A percentile compares a stretch with the other conserved stretches of the same genome.
phyloP scores from a whole-genome alignment of 2,329 filamentous ascomycete species.

The Venturia asperata region DNA sequence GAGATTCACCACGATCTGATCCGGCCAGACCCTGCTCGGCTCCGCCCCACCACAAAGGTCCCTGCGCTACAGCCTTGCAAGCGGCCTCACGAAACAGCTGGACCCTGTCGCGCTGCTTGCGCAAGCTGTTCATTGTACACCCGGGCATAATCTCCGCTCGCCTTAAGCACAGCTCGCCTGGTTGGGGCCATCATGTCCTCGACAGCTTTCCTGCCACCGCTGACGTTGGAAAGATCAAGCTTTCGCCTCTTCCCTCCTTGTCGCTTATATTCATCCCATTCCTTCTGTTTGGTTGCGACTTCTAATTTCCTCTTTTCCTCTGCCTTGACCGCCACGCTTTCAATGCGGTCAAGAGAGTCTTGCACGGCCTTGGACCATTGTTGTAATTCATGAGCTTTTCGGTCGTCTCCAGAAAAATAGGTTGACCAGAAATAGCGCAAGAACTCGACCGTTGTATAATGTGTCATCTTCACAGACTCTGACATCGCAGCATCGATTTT shows the following conservation, averaged over 20 bases:
- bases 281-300: slow-evolving; percentile 59
- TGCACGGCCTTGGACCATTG: slow-evolving; percentile 76
- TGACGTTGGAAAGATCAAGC: slow-evolving; percentile 60
- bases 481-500: slow-evolving; percentile 43
- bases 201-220: slow-evolving; percentile 70
- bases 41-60: background rate
- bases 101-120: background rate
- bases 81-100: background rate
- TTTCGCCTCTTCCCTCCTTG: slow-evolving; percentile 66
- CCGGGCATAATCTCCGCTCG: slow-evolving; percentile 62
- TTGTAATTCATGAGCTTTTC: slow-evolving; percentile 70
- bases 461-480: slow-evolving; percentile 63
- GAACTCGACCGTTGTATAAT: slow-evolving; percentile 91
- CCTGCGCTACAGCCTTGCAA: background rate
- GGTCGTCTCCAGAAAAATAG: slow-evolving; percentile 80
- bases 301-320: slow-evolving; percentile 64
- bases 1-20: background rate
- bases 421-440: slow-evolving; percentile 95
- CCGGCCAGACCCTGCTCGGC: background rate
- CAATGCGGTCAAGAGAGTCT: slow-evolving; percentile 69
- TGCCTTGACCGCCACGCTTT: slow-evolving; percentile 71
- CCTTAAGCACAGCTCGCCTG: slow-evolving; percentile 61
- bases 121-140: slow-evolving; percentile 36
- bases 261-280: slow-evolving; percentile 63
- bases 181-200: slow-evolving; percentile 69